Evolutionary conservation across 2,329 filamentous ascomycete species (phyloP).

Genomic region (Penicillium sp.): DNA sequence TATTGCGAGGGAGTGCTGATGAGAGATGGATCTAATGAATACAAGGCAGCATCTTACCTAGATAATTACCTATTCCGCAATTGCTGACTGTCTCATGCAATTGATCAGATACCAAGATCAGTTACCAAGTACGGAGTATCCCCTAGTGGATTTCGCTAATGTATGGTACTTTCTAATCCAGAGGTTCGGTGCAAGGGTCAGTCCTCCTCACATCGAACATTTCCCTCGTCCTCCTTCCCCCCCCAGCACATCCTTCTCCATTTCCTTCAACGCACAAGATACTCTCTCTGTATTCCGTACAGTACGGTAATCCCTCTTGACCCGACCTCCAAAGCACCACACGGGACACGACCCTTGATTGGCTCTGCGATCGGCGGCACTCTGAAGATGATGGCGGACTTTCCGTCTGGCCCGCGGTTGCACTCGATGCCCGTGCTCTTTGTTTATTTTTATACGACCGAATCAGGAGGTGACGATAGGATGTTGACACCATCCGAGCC

Average conservation of each 20-base stretch:
- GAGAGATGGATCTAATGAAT: neutral
- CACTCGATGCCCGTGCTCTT: neutral
- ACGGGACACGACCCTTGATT: slow-evolving; percentile 18
- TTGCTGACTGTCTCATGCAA: neutral
- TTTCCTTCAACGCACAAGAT: neutral
- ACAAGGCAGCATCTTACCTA: neutral
- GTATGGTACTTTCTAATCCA: neutral
- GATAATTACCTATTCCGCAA: neutral
- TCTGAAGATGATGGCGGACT: slow-evolving; percentile 16
- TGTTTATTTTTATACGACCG: slow-evolving; percentile 8
- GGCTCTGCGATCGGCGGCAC: slow-evolving; percentile 2
- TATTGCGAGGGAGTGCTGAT: no score
- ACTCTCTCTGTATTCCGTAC: neutral
- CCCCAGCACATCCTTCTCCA: neutral
- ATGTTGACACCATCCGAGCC: neutral
- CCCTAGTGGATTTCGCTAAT: neutral
- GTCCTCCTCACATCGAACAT: neutral
- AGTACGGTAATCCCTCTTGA: neutral
- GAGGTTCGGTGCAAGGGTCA: neutral
- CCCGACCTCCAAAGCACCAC: neutral
- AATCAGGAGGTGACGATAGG: neutral
- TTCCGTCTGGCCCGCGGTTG: neutral
- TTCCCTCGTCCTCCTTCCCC: neutral
- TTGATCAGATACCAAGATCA: neutral
- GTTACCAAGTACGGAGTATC: neutral